These are phyloP conservation scores for Aspergillus wentii DNA, from an alignment of 495 filamentous ascomycete species.

Conservation along the genomic window DNA sequence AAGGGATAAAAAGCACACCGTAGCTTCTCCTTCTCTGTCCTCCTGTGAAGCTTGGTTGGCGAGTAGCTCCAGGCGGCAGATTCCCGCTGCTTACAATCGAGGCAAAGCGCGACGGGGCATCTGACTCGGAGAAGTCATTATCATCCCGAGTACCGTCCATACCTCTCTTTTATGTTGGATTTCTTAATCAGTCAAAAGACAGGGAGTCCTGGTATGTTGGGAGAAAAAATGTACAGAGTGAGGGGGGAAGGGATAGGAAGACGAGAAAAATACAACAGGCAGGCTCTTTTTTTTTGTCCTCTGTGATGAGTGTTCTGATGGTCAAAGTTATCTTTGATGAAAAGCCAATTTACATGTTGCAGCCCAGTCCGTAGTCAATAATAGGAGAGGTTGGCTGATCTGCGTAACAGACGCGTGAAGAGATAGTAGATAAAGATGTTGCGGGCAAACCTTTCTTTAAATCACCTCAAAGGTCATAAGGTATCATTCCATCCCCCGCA, in stretches of 20 bases:
- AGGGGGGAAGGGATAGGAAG: background rate
- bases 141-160: no score
- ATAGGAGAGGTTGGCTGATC: background rate
- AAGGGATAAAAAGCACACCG: constrained; percentile 16
- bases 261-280: no score
- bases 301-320: no score
- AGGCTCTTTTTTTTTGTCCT: no score
- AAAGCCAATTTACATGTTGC: constrained; percentile 13
- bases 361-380: background rate
- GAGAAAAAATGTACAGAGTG: background rate
- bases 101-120: constrained; percentile 5
- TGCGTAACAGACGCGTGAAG: background rate
- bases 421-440: no score
- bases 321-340: no score
- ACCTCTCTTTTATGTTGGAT: no score
- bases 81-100: constrained; percentile 11
- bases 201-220: no score
- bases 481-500: constrained; percentile 9
- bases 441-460: no score
- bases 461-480: no score
- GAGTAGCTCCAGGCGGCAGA: constrained; percentile 11
- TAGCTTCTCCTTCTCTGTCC: constrained; percentile 28
- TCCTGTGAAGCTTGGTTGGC: constrained; percentile 18
- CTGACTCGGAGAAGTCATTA: constrained; percentile 3
- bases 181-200: no score